phyloP scores from a whole-genome alignment of 805 yeast species.

The Cyberlindnera meyerae region DNA sequence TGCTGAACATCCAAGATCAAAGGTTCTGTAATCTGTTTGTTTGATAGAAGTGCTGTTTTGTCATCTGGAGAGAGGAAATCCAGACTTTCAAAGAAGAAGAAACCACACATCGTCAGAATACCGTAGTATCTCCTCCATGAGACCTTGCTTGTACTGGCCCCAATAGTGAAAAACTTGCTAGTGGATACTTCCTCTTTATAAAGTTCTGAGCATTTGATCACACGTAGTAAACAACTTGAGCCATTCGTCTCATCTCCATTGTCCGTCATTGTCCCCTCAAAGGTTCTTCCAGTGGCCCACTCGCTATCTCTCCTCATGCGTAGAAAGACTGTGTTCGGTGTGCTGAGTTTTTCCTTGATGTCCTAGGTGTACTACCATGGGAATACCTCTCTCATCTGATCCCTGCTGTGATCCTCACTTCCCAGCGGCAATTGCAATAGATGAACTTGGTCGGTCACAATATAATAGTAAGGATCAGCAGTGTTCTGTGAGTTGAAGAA shows the following conservation, averaged over 20 bases:
- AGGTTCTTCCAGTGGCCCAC: too few species aligned
- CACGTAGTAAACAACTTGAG: conserved; percentile 23
- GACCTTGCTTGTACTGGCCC: conserved; percentile 20
- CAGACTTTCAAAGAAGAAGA: conserved; percentile 40
- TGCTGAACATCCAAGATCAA: conserved; percentile 29
- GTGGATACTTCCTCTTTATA: conserved; percentile 35
- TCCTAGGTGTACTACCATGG: too few species aligned
- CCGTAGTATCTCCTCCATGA: conserved; percentile 43
- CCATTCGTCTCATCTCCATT: conserved; percentile 3
- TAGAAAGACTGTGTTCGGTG: too few species aligned
- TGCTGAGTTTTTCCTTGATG: too few species aligned
- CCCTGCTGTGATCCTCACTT: too few species aligned
- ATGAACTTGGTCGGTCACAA: conserved; percentile 25
- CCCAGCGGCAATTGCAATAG: conserved; percentile 21
- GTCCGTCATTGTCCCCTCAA: conserved; percentile 18
- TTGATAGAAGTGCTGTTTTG: conserved; percentile 24
- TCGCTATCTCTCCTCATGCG: too few species aligned
- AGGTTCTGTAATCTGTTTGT: conserved; percentile 22
- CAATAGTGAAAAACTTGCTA: conserved; percentile 29
- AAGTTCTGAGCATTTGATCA: conserved; percentile 37
- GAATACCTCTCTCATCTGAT: too few species aligned
- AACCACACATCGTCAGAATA: conserved; percentile 46
- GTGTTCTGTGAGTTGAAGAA: conserved; percentile 19
- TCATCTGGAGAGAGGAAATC: conserved; percentile 28
- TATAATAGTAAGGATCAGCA: conserved; percentile 34